Conservation (phyloP, 768 basidiomycete species). For the Xerocomellus amylosporus region DNA sequence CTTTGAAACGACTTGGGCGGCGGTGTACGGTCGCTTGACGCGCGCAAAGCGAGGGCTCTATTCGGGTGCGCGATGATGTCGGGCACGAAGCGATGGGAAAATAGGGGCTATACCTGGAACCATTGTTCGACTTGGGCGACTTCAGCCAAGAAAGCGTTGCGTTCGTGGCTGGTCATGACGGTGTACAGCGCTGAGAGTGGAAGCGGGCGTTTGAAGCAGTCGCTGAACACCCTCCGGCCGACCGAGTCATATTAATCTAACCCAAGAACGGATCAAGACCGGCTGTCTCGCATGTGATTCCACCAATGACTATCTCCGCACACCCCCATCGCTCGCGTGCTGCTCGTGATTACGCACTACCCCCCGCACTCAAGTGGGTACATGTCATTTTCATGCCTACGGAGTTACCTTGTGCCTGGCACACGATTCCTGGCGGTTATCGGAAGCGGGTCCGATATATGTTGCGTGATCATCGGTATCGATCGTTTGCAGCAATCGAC, state of each 20-base stretch:
- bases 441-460: too few relatives aligned
- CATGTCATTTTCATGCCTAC: neutral
- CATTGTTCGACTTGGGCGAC: constrained; percentile 84
- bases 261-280: neutral
- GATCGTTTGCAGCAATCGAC: too few relatives aligned
- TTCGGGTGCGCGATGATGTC: neutral
- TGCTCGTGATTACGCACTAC: constrained; percentile 27
- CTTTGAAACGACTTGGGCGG: constrained; percentile 90
- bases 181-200: constrained; percentile 21
- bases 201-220: neutral
- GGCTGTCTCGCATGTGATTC: constrained; percentile 21
- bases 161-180: constrained; percentile 59
- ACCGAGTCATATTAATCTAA: constrained; percentile 28
- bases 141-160: constrained; percentile 70
- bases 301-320: constrained; percentile 12
- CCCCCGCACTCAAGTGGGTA: constrained; percentile 7
- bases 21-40: constrained; percentile 89
- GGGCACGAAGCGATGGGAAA: neutral
- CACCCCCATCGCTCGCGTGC: neutral
- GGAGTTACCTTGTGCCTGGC: neutral
- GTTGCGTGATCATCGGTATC: too few relatives aligned
- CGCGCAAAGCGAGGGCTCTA: constrained; percentile 85
- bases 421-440: too few relatives aligned
- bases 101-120: constrained; percentile 72
- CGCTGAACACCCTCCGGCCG: neutral